phyloP scores from a whole-genome alignment of 176 grass and related monocot species.

The Rhynchospora pubera region DNA sequence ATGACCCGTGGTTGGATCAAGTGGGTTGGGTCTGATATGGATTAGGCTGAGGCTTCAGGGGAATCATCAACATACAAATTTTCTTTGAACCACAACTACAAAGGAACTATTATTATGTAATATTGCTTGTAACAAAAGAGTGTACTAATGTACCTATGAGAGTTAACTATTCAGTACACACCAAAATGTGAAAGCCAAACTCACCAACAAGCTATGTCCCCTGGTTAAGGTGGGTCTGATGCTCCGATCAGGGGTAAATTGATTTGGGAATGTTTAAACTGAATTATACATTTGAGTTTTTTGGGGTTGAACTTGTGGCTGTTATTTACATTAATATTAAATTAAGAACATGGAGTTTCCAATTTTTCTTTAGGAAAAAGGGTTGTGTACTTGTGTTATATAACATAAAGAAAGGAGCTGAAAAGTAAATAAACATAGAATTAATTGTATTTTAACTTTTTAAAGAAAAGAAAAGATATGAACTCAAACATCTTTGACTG shows the following conservation, averaged over 20 bases:
- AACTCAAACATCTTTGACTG: background rate
- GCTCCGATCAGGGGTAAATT: background rate
- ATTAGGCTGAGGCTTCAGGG: background rate
- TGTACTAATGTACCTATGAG: background rate
- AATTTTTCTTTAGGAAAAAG: background rate
- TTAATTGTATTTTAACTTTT: background rate
- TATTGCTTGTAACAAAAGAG: background rate
- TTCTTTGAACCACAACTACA: background rate
- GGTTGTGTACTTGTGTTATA: background rate
- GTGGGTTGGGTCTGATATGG: background rate
- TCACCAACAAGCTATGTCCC: too few relatives aligned
- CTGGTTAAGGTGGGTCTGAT: background rate
- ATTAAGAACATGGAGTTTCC: background rate
- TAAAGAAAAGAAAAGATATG: background rate
- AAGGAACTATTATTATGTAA: background rate
- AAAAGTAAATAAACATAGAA: background rate
- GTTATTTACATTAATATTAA: background rate
- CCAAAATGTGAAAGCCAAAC: background rate
- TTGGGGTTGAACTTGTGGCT: too few relatives aligned
- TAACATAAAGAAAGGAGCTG: background rate
- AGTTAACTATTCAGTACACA: background rate
- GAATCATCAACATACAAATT: background rate
- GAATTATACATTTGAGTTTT: background rate
- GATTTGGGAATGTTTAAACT: background rate
- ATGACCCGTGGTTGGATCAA: background rate